A percentile compares a stretch with the other conserved stretches of the same genome.
Evolutionary conservation across 371 early-diverging fungal species (phyloP).

Genomic region (Rhizomucor pusillus): DNA sequence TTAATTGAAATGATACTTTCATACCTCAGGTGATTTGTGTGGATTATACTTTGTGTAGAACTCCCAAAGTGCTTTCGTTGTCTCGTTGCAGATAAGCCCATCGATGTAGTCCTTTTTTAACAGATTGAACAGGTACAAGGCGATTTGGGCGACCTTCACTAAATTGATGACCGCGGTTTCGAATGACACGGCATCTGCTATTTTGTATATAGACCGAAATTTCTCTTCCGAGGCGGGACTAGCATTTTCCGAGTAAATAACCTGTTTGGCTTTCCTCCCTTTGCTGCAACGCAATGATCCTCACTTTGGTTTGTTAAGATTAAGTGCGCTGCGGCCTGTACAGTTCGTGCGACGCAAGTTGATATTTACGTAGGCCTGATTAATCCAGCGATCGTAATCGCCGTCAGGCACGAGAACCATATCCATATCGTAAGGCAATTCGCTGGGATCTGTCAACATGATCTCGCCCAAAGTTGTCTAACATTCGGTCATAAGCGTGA

Average conservation of each 20-base stretch:
- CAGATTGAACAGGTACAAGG: conserved; percentile 52
- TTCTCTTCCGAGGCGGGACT: conserved; percentile 67
- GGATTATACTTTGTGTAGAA: conserved; percentile 53
- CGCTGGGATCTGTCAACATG: conserved; percentile 56
- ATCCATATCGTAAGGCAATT: conserved; percentile 58
- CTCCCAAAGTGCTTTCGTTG: conserved; percentile 45
- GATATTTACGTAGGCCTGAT: conserved; percentile 60
- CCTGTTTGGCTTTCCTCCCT: background rate
- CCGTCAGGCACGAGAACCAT: conserved; percentile 63
- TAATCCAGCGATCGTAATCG: conserved; percentile 56
- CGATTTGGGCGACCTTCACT: conserved; percentile 51
- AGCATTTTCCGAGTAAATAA: background rate
- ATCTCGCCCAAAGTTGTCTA: conserved; percentile 61
- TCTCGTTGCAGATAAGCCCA: conserved; percentile 62
- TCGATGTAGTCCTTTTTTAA: conserved; percentile 52
- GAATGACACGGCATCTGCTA: conserved; percentile 54
- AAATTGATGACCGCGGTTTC: conserved; percentile 57
- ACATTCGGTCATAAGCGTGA: background rate
- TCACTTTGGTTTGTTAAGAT: conserved; percentile 59
- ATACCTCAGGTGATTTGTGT: conserved; percentile 50
- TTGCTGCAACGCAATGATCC: background rate
- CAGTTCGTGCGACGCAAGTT: conserved; percentile 62
- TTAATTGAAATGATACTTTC: background rate
- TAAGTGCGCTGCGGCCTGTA: conserved; percentile 63
- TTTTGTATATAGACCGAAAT: conserved; percentile 60